Evolutionary conservation across 2,329 filamentous ascomycete species (phyloP), one percentile per base, ranked within the genome.

Genomic region (Aspergillus pseudonomiae): DNA sequence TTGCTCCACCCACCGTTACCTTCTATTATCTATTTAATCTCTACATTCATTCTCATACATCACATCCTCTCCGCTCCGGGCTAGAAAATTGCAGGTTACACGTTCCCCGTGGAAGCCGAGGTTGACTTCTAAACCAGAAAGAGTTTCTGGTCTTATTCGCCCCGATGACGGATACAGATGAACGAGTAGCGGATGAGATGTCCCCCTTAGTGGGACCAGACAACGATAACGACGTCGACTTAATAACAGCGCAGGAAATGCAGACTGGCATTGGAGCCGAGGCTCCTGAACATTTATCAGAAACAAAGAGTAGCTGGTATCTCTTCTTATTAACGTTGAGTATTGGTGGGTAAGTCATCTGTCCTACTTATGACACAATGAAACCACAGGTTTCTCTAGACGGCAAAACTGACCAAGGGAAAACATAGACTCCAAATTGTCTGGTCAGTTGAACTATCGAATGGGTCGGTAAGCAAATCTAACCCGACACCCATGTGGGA

Each of bases 361-460:
- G 59, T 26, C 45, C 19, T 57, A 24, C 16, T 16, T 5, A 32
- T 30, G 14, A 53, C 7, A 21, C 26, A 19, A 11, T 21, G 19
- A n/a, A 32, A 32, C 9, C 39, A 6, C 39, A 41, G 24, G 28
- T 53, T 11, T 26, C 30, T 26, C 16, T 14, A 24, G 21, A 55
- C n/a, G 12, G 52, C 14, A 30, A 9, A 28, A 43, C 36, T 70
- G 14, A 67, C 45, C 14, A 56, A 69, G 36, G 36, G 68, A 52
- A 34, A 41, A 39, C 19, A 26, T 67, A 85, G 92, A 28, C 82
- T 98, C 66, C 94, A 98, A 80, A 91, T 98, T 70, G 93, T 94
- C 32, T 98, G 94, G 94, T 94, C 94, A 1, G 93, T 97, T 48
- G 94, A 98, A 78, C 84, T 97, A 48, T 96, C 93, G 60, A 94